Evolutionary conservation across 78 protist species (phyloP), one percentile per base, ranked within the genome.

Genomic region (Dictyostelium intermedium): DNA sequence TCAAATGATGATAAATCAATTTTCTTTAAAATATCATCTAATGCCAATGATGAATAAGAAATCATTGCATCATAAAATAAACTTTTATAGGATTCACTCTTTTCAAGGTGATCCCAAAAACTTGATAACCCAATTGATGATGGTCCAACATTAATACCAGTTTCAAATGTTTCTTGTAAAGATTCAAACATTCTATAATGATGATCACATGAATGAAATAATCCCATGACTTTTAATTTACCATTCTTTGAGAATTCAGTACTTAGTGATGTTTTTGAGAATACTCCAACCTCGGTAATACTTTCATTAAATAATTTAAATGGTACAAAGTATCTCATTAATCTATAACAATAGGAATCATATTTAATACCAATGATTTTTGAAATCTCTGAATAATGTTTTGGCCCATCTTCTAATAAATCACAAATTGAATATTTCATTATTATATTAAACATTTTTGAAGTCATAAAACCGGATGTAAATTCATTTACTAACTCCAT

Each of bases 351-450:
- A 56, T 20, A 56, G 3, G 34, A 43, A 23, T 76, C 56, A 37
- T 76, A 56, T 37, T 37, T 37, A 7, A 76, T 10, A n/a, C 45
- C 30, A 13, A 39, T n/a, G 0, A 3, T 16, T 2, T 76, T 39
- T 9, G 82, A 25, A 20, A 76, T 16, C 34, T 76, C 56, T 34
- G n/a, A 37, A 76, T 18, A 20, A 20, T 37, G 23, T 76, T 39
- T 76, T 34, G 82, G 60, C 3, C 82, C 82, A n/a, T 79, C 70
- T 18, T 79, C 84, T 45, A 79, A 45, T n/a, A 45, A 25, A 79
- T 79, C 84, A 79, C 45, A 79, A n/a, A 79, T n/a, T 23, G 34
- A 16, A 25, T 37, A 3, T 45, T 47, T n/a, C 27, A 79, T 9
- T 11, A 79, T 2, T 27, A 7, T 20, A 10, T 30, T 0, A 79